Percentiles rank a stretch among this genome's conserved stretches.
Conservation (phyloP, 192 early-diverging fungal genomes). For the Ambispora gerdemannii region DNA sequence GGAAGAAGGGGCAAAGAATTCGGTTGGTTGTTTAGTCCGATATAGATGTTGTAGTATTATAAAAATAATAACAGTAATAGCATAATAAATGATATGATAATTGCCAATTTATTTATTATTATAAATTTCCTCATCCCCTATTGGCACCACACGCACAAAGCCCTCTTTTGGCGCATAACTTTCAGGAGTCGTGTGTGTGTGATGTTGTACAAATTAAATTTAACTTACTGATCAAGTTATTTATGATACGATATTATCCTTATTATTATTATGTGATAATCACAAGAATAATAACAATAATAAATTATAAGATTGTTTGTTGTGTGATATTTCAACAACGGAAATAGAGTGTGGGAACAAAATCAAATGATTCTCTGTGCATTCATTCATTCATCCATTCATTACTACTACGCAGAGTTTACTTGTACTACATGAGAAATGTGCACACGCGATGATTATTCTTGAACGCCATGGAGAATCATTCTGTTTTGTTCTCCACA, state of each 20-base stretch:
- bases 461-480: no score
- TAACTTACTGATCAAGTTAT: no score
- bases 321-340: no score
- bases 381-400: no score
- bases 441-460: no score
- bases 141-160: neutral
- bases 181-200: neutral
- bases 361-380: no score
- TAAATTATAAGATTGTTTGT: neutral
- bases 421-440: no score
- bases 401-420: no score
- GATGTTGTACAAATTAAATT: neutral
- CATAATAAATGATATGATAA: no score
- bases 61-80: neutral
- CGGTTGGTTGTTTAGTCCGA: neutral
- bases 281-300: neutral
- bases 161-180: neutral
- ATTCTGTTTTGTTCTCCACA: neutral
- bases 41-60: neutral
- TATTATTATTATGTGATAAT: neutral
- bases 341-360: no score
- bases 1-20: neutral
- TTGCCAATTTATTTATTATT: neutral
- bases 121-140: neutral
- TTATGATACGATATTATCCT: neutral